Percentiles rank a stretch among this genome's conserved stretches.
These are phyloP conservation scores for Rhodomyrtus tomentosa DNA, from an alignment of 345 rosid species.

Conservation along the genomic window DNA sequence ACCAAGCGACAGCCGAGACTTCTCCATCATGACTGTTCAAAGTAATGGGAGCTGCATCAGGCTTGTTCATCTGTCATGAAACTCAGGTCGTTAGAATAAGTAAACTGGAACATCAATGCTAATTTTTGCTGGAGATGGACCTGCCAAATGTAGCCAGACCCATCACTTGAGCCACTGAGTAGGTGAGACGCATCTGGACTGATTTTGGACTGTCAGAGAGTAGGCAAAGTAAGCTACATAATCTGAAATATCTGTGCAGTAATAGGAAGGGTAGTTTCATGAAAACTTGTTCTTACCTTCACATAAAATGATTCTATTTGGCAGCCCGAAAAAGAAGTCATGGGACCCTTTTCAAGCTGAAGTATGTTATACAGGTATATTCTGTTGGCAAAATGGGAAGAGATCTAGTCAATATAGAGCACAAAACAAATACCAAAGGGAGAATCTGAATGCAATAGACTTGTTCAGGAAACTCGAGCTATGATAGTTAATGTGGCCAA, in stretches of 20 bases:
- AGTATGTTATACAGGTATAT: constrained; percentile 67
- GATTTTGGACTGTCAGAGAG: constrained; percentile 49
- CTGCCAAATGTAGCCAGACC: constrained; percentile 86
- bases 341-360: constrained; percentile 79
- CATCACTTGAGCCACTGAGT: constrained; percentile 87
- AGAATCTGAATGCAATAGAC: neutral
- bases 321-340: constrained; percentile 56
- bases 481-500: neutral
- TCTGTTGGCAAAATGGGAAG: neutral
- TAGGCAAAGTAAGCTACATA: neutral
- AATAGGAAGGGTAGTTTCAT: neutral
- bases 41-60: constrained; percentile 41
- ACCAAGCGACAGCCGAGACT: constrained; percentile 94
- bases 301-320: constrained; percentile 75
- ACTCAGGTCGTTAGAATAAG: neutral
- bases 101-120: neutral
- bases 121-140: constrained; percentile 15
- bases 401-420: neutral
- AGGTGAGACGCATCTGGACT: constrained; percentile 77
- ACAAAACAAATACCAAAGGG: neutral
- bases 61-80: constrained; percentile 54
- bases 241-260: neutral
- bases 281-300: constrained; percentile 35
- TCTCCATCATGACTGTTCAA: constrained; percentile 67
- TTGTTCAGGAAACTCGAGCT: neutral